Evolutionary conservation across 139 green algal species (phyloP), one percentile per base, ranked within the genome.

Genomic region (Parachlorella kessleri): DNA sequence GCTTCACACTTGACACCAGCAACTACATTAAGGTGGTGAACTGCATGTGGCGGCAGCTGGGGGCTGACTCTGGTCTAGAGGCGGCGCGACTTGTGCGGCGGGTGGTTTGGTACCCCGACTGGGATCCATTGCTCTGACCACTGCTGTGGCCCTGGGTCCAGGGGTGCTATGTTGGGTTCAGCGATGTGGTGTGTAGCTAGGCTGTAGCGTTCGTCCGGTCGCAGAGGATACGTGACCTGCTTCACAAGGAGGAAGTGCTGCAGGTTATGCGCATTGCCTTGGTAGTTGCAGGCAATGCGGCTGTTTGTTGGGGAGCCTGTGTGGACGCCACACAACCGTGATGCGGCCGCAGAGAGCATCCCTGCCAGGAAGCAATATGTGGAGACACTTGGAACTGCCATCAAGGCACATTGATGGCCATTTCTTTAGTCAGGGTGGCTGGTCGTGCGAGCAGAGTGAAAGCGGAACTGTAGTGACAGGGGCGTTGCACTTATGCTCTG

Each of bases 301-400:
- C 85, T 99, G 65, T 99, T 99, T 89, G 91, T 97, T 36, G 95
- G 95, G 1, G 95, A 93, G 65, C 95, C 95, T 14, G 89, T 99
- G 6, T 99, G 95, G 96, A 99, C 96, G 3, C 94, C 96, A 28
- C 21, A 59, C 48, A 59, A 59, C 48, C 48, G 48, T 18, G 14
- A 14, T 59, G 48, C n/a, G n/a, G n/a, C n/a, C n/a, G n/a, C 48
- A 14, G 48, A 59, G 14, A 59, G 21, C 48, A 59, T 59, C 14
- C 48, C 48, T 18, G 48, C 48, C 48, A 59, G 48, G 48, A 18
- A 28, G 48, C 14, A 59, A 18, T 59, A 59, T 18, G 14, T 59
- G 48, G 48, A 14, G 48, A n/a, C n/a, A n/a, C n/a, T n/a, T n/a
- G n/a, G n/a, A n/a, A n/a, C n/a, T n/a, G 48, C 14, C 48, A 59